A percentile compares a stretch with the other conserved stretches of the same genome.
These are phyloP conservation scores for Apiotrichum gracile DNA, from an alignment of 1,284 basidiomycete genomes.

Conservation along the genomic window DNA sequence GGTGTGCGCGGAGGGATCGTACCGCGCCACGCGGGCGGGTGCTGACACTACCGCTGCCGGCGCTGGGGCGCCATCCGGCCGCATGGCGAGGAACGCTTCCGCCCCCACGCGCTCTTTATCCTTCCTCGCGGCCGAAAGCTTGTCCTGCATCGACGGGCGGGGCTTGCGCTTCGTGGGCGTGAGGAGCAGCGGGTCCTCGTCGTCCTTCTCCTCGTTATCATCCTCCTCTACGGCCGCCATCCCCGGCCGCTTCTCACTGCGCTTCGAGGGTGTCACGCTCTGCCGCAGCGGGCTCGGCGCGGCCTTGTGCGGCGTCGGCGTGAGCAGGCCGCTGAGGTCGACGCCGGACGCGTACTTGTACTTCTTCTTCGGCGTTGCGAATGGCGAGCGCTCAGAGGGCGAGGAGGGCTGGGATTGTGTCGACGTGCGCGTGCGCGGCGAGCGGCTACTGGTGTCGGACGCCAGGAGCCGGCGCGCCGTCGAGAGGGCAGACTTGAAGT, in stretches of 20 bases:
- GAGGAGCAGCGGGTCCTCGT: constrained; percentile 8
- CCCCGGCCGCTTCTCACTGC: neutral
- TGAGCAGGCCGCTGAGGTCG: constrained; percentile 26
- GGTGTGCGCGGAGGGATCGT: too few relatives aligned
- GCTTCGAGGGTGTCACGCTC: constrained; percentile 21
- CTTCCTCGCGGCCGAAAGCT: constrained; percentile 1
- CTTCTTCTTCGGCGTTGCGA: constrained; percentile 35
- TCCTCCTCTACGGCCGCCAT: neutral
- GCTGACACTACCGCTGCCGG: neutral
- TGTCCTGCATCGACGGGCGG: constrained; percentile 1
- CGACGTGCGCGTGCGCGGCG: neutral
- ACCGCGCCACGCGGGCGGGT: neutral
- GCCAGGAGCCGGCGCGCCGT: constrained; percentile 25
- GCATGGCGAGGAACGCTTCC: constrained; percentile 35
- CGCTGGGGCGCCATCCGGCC: constrained; percentile 19
- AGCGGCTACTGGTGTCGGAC: neutral
- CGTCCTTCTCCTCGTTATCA: constrained; percentile 9
- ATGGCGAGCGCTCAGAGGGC: constrained; percentile 10
- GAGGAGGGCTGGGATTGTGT: neutral
- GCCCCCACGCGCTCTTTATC: constrained; percentile 18
- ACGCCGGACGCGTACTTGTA: constrained; percentile 28
- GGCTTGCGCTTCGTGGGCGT: constrained; percentile 15
- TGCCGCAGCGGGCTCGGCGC: constrained; percentile 24
- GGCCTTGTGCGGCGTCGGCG: constrained; percentile 17
- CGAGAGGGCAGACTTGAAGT: constrained; percentile 32